These are phyloP conservation scores for Eragrostis tef DNA, from an alignment of 202 grass and related monocot species.

Conservation along the genomic window DNA sequence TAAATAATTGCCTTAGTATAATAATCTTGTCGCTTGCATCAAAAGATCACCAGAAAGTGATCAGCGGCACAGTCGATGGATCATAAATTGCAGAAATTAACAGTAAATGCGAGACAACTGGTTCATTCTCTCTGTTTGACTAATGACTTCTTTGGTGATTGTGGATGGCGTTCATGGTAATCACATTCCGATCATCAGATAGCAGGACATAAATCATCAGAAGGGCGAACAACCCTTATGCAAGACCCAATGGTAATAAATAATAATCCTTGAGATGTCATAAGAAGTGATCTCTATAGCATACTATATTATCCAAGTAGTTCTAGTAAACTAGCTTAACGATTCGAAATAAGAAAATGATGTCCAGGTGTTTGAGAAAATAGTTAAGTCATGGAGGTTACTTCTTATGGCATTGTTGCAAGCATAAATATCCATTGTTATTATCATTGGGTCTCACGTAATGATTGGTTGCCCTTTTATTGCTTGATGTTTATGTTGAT, in stretches of 20 bases:
- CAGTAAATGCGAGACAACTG: background rate
- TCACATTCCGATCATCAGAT: too few species aligned
- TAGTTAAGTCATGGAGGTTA: too few species aligned
- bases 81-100: background rate
- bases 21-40: background rate
- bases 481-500: too few species aligned
- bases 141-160: too few species aligned
- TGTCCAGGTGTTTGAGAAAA: background rate
- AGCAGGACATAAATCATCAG: background rate
- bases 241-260: background rate
- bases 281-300: background rate
- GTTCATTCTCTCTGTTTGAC: background rate
- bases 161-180: too few species aligned
- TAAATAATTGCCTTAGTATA: background rate
- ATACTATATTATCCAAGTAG: conserved; percentile 30
- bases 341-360: conserved; percentile 21
- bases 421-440: too few species aligned
- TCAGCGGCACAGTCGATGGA: background rate
- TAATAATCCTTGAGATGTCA: background rate
- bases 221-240: background rate
- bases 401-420: too few species aligned
- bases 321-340: background rate
- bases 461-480: too few species aligned
- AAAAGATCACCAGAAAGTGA: conserved; percentile 28
- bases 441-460: too few species aligned